These are phyloP conservation scores for Posidonia oceanica DNA, from an alignment of 116 monocot species.

Conservation along the genomic window DNA sequence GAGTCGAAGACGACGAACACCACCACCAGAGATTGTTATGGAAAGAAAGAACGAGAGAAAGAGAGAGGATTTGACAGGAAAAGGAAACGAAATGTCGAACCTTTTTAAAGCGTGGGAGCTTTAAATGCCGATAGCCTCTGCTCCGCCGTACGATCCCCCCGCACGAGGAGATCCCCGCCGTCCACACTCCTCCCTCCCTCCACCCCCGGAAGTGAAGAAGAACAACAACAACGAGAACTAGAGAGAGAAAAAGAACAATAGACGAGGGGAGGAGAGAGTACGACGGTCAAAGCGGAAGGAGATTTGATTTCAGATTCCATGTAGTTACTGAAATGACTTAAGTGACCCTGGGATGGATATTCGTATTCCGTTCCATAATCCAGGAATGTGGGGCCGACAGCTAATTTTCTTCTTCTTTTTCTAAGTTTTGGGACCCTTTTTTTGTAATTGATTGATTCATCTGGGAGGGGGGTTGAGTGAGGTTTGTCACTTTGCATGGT, in stretches of 20 bases:
- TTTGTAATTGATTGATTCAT: too few species aligned
- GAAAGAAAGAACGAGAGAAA: background rate
- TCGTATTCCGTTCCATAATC: too few species aligned
- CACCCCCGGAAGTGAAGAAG: background rate
- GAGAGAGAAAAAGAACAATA: background rate
- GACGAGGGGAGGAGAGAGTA: background rate
- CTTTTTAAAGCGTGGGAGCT: background rate
- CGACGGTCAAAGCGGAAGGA: slow-evolving; percentile 7
- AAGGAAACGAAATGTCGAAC: background rate
- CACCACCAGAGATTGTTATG: background rate
- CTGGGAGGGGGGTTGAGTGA: too few species aligned
- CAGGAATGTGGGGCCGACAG: too few species aligned
- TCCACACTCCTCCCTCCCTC: background rate
- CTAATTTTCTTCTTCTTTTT: too few species aligned
- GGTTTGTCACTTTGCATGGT: too few species aligned
- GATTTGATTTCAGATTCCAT: background rate
- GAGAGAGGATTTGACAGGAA: background rate
- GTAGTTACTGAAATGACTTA: background rate
- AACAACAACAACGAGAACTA: background rate
- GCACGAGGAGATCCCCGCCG: slow-evolving; percentile 13
- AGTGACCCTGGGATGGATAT: too few species aligned
- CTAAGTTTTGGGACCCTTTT: too few species aligned
- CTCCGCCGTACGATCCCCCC: slow-evolving; percentile 6
- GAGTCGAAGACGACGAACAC: background rate
- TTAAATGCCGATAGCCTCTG: background rate